These are phyloP conservation scores for Cryptosporidium sp. DNA, from an alignment of 169 alveolate species.

Conservation along the genomic window DNA sequence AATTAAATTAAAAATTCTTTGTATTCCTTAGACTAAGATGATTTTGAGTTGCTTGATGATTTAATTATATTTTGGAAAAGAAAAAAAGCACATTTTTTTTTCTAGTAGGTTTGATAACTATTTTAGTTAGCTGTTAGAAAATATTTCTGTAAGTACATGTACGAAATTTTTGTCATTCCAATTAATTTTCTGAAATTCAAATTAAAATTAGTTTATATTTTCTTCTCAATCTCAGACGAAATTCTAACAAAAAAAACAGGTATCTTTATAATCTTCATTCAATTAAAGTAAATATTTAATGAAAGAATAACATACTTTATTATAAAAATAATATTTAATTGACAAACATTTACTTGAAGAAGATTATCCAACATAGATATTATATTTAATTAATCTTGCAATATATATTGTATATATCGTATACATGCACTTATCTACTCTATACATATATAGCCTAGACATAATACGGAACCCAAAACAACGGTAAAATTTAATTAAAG, in stretches of 20 bases:
- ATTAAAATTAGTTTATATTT: too few species aligned
- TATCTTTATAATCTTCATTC: too few species aligned
- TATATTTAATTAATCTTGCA: background rate
- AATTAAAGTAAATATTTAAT: too few species aligned
- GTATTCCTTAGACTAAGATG: background rate
- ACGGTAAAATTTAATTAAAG: background rate
- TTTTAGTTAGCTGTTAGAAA: too few species aligned
- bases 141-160: too few species aligned
- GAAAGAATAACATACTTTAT: too few species aligned
- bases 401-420: background rate
- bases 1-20: background rate
- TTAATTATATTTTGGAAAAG: too few species aligned
- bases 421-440: background rate
- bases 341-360: background rate
- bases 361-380: background rate
- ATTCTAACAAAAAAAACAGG: too few species aligned
- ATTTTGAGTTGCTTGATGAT: background rate
- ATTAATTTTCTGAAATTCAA: too few species aligned
- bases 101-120: too few species aligned
- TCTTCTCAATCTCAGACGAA: too few species aligned
- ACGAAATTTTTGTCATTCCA: background rate
- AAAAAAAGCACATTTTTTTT: too few species aligned
- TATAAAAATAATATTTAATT: background rate
- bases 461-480: background rate
- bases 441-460: conserved; percentile 8